These are phyloP conservation scores for Entelexis sorbosivorans DNA, from an alignment of 1,139 yeast species.

Conservation along the genomic window DNA sequence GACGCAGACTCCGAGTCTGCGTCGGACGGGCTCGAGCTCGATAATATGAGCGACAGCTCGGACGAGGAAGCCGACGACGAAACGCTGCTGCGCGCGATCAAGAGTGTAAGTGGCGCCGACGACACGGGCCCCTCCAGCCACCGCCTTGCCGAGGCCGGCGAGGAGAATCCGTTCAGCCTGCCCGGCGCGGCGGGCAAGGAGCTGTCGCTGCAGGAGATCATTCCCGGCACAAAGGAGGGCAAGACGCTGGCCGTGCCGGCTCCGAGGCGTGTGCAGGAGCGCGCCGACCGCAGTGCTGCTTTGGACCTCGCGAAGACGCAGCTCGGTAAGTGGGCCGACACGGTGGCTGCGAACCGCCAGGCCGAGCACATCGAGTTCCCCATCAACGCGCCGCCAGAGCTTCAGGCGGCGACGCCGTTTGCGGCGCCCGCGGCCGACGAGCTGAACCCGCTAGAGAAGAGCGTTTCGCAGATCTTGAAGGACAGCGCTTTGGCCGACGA, in stretches of 20 bases:
- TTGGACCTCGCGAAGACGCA: constrained; percentile 80
- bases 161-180: constrained; percentile 61
- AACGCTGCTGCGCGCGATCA: constrained; percentile 31
- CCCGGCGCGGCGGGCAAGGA: constrained; percentile 39
- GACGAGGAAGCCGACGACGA: constrained; percentile 25
- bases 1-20: not conserved
- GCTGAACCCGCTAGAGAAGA: constrained; percentile 52
- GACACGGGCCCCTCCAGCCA: constrained; percentile 11
- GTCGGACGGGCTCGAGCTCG: constrained; percentile 4
- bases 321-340: constrained; percentile 78
- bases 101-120: constrained; percentile 30
- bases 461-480: constrained; percentile 49
- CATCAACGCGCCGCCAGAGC: constrained; percentile 35
- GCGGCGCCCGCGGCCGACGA: constrained; percentile 36
- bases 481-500: constrained; percentile 64
- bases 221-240: constrained; percentile 27
- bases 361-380: constrained; percentile 81
- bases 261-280: constrained; percentile 73
- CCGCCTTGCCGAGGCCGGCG: constrained; percentile 32
- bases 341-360: constrained; percentile 63
- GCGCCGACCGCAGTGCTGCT: constrained; percentile 83
- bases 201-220: constrained; percentile 64
- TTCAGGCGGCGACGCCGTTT: constrained; percentile 40
- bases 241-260: constrained; percentile 65
- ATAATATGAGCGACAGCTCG: constrained; percentile 19